phyloP scores from a whole-genome alignment of 305 asterid species.

The Rubia peregrina region DNA sequence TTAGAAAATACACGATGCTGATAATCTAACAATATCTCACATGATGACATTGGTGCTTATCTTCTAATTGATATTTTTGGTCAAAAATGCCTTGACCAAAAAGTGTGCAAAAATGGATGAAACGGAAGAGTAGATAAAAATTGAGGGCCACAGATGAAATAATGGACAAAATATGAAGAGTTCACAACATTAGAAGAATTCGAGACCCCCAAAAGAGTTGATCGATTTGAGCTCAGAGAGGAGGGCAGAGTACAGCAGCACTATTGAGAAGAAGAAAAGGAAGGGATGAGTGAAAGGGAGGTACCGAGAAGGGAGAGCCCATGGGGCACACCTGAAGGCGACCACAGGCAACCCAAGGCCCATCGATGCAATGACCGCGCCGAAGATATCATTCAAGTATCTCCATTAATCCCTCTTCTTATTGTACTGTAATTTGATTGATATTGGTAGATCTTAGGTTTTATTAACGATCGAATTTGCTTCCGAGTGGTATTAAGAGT shows the following conservation, averaged over 20 bases:
- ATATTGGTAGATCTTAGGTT: not conserved
- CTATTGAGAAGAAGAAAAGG: not conserved
- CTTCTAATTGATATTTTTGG: no score
- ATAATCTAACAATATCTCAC: no score
- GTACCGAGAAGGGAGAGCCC: constrained; percentile 97
- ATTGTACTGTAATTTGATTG: not conserved
- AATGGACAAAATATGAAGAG: not conserved
- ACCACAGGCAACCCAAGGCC: constrained; percentile 57
- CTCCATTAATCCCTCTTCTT: not conserved
- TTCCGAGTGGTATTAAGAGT: not conserved
- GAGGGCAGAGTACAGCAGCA: not conserved
- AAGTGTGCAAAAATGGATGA: no score
- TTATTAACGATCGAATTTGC: not conserved
- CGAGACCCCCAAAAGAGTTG: no score
- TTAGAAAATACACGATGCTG: no score
- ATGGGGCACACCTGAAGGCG: constrained; percentile 73
- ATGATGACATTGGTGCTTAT: no score
- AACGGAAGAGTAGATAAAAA: no score
- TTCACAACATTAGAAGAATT: not conserved
- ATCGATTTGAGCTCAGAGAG: not conserved
- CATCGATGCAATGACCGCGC: constrained; percentile 96
- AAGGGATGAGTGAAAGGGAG: constrained; percentile 72
- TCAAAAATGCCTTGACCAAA: no score
- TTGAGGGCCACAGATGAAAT: not conserved
- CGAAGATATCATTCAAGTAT: constrained; percentile 83